phyloP scores from a whole-genome alignment of 768 basidiomycete species.

The Hemileccinum rubropunctum region DNA sequence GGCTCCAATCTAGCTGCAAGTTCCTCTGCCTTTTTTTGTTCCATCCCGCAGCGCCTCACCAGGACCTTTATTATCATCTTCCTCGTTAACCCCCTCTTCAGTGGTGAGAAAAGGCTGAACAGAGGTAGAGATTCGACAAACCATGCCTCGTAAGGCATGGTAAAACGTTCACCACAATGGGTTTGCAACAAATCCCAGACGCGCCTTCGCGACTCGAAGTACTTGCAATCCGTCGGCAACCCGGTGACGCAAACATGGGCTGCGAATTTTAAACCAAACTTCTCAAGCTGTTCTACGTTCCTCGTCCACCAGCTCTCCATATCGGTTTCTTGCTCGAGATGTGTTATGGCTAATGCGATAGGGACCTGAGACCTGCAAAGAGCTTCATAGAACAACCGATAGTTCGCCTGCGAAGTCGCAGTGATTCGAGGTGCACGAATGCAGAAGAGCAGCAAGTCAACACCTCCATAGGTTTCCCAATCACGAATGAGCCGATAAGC shows the following conservation, averaged over 20 bases:
- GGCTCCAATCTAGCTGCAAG: background rate
- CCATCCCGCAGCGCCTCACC: background rate
- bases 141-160: constrained; percentile 1
- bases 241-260: constrained; percentile 1
- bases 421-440: constrained; percentile 1
- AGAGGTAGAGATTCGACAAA: background rate
- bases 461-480: background rate
- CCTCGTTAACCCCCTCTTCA: background rate
- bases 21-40: background rate
- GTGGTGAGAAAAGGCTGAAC: background rate
- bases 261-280: background rate
- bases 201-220: background rate
- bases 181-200: constrained; percentile 1
- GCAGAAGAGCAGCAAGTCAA: constrained; percentile 1
- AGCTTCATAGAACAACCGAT: constrained; percentile 1
- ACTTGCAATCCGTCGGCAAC: background rate
- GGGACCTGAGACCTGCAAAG: background rate
- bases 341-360: constrained; percentile 1
- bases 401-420: constrained; percentile 1
- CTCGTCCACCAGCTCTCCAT: constrained; percentile 3
- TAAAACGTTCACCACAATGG: constrained; percentile 2
- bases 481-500: constrained; percentile 1
- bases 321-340: background rate
- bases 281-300: background rate
- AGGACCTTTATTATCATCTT: background rate